A percentile compares a stretch with the other conserved stretches of the same genome.
Conservation (phyloP, 257 asterid genomes). For the Solanum tarijense region DNA sequence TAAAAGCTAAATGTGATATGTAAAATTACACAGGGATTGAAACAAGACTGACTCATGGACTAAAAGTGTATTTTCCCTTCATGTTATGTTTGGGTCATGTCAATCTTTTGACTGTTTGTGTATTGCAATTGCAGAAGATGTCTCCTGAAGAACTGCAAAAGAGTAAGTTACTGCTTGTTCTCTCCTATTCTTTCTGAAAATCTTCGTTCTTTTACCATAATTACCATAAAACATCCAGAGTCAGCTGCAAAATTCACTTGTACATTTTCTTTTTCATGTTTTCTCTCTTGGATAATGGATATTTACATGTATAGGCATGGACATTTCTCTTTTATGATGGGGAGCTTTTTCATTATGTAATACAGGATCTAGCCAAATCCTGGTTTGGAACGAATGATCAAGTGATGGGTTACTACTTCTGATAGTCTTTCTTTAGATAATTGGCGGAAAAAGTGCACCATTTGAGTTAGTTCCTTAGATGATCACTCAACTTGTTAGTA, state of each 20-base stretch:
- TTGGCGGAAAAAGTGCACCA: background rate
- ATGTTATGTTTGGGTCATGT: background rate
- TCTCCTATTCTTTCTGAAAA: background rate
- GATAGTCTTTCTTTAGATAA: background rate
- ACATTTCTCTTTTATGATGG: background rate
- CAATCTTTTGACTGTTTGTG: background rate
- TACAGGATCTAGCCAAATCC: background rate
- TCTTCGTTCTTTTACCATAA: background rate
- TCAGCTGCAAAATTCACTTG: background rate
- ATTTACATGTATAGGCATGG: background rate
- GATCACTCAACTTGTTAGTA: background rate
- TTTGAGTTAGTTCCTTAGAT: background rate
- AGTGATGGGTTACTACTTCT: background rate
- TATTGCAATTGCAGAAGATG: conserved; percentile 52
- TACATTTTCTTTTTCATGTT: background rate
- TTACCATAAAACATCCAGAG: background rate
- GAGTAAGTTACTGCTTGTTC: conserved; percentile 26
- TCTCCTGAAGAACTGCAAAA: conserved; percentile 67
- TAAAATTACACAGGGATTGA: background rate
- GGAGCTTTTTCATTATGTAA: background rate
- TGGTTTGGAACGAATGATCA: background rate
- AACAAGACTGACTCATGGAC: background rate
- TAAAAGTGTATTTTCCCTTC: background rate
- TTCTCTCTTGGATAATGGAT: background rate
- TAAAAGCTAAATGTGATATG: background rate